Percentiles rank a stretch among this genome's conserved stretches.
Conservation (phyloP, 2,329 filamentous ascomycete species). For the Ophiostoma triangulosporum region DNA sequence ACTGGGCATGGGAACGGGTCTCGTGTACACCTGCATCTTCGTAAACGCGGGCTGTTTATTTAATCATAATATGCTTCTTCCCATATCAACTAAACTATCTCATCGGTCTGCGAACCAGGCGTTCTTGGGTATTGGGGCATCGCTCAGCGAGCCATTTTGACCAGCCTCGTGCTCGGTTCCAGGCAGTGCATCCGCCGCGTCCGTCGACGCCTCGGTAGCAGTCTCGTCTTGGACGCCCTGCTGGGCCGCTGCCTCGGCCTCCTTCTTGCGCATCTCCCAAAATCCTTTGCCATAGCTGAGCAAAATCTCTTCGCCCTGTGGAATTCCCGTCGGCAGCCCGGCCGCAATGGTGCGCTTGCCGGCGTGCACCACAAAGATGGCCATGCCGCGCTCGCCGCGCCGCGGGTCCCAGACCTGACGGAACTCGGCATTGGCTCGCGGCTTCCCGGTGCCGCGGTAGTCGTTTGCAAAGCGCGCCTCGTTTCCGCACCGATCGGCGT, state of each 20-base stretch:
- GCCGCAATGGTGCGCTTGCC: conserved; percentile 22
- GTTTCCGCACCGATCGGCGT: conserved; percentile 44
- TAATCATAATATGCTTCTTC: not conserved
- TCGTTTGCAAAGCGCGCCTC: conserved; percentile 56
- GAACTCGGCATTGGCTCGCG: conserved; percentile 45
- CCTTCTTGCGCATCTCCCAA: conserved; percentile 38
- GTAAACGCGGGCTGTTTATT: no score
- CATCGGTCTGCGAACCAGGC: not conserved
- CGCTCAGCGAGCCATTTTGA: not conserved
- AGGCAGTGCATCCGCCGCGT: not conserved
- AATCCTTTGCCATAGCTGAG: conserved; percentile 58
- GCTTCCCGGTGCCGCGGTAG: conserved; percentile 40
- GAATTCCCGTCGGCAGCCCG: conserved; percentile 23
- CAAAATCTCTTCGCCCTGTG: conserved; percentile 48
- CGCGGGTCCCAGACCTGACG: conserved; percentile 41
- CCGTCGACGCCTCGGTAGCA: not conserved
- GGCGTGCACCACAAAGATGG: conserved; percentile 39
- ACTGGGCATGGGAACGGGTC: not conserved
- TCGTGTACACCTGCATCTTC: no score
- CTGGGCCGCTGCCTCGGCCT: conserved; percentile 17
- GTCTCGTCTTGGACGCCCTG: not conserved
- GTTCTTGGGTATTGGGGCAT: not conserved
- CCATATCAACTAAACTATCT: not conserved
- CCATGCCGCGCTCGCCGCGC: conserved; percentile 40
- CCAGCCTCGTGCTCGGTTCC: not conserved